phyloP scores from a whole-genome alignment of 495 filamentous ascomycete genomes.

The Hypoxylon perforatum region DNA sequence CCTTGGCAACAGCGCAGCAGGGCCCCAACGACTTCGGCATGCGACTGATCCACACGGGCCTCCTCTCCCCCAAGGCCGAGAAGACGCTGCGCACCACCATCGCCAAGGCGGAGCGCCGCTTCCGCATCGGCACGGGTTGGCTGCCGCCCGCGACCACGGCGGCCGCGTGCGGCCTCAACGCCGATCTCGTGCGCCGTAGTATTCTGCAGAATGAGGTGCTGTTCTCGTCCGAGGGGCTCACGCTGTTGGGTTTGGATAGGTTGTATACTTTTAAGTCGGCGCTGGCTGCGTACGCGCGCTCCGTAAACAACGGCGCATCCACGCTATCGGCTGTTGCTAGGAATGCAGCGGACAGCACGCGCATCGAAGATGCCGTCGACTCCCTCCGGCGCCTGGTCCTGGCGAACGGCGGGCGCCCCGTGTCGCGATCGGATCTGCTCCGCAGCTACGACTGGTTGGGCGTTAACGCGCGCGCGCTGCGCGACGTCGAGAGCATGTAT shows the following conservation, averaged over 20 bases:
- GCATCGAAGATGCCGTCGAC: constrained; percentile 66
- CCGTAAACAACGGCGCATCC: constrained; percentile 16
- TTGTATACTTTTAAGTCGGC: constrained; percentile 78
- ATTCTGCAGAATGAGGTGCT: constrained; percentile 75
- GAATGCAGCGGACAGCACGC: constrained; percentile 59
- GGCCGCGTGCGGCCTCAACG: constrained; percentile 51
- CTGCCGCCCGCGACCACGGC: constrained; percentile 50
- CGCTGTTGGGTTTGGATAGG: constrained; percentile 73
- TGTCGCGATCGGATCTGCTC: constrained; percentile 69
- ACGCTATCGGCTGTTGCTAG: no score
- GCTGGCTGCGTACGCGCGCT: constrained; percentile 65
- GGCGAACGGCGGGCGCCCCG: constrained; percentile 65
- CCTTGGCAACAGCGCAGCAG: constrained; percentile 34
- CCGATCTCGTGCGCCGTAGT: constrained; percentile 71
- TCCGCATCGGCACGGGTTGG: constrained; percentile 55
- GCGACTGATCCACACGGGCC: constrained; percentile 48
- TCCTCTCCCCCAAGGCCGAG: constrained; percentile 50
- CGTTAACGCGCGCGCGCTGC: constrained; percentile 63
- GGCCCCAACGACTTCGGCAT: constrained; percentile 52
- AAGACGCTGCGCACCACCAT: constrained; percentile 53
- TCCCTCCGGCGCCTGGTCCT: constrained; percentile 71
- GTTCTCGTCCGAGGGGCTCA: constrained; percentile 76
- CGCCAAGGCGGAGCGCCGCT: constrained; percentile 57
- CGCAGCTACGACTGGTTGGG: constrained; percentile 72
- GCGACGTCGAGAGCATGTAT: constrained; percentile 68